A percentile compares a stretch with the other conserved stretches of the same genome.
Evolutionary conservation across 1,284 basidiomycete genomes (phyloP).

Genomic region (Fistulina hepatica): DNA sequence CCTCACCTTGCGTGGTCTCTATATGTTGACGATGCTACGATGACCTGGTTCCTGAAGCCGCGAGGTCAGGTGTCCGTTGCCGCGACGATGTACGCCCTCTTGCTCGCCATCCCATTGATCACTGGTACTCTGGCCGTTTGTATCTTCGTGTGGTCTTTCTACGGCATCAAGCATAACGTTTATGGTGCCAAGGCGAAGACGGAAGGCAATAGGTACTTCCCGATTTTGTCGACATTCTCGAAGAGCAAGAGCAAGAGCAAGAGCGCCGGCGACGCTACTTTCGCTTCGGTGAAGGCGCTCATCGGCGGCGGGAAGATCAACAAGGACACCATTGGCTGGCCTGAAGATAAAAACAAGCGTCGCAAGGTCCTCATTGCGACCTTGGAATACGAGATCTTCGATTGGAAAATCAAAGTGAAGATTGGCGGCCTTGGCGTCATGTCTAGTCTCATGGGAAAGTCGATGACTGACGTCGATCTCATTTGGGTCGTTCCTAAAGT

Average conservation of each 20-base stretch:
- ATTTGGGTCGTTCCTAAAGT: conserved; percentile 92
- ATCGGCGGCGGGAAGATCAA: conserved; percentile 44
- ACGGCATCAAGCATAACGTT: conserved; percentile 88
- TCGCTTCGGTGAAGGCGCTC: conserved; percentile 50
- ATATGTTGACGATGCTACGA: conserved; percentile 62
- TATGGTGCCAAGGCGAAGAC: conserved; percentile 74
- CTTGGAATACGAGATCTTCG: conserved; percentile 89
- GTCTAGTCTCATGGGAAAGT: conserved; percentile 93
- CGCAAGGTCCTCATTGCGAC: conserved; percentile 85
- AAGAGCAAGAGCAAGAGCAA: conserved; percentile 59
- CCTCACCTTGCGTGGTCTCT: conserved; percentile 82
- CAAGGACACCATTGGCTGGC: conserved; percentile 78
- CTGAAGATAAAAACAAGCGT: conserved; percentile 80
- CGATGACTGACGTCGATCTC: conserved; percentile 90
- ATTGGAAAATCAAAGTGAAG: conserved; percentile 95
- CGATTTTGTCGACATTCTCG: conserved; percentile 36
- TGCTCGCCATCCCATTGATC: conserved; percentile 72
- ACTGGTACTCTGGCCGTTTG: conserved; percentile 74
- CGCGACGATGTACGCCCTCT: conserved; percentile 75
- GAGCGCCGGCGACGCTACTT: conserved; percentile 46
- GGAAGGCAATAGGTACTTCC: conserved; percentile 64
- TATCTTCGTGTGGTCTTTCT: conserved; percentile 91
- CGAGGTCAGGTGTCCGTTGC: conserved; percentile 72
- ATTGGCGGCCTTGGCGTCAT: conserved; percentile 94
- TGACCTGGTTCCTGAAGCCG: conserved; percentile 71